phyloP scores from a whole-genome alignment of 179 eudicot genomes.

The Drosera spatulata region DNA sequence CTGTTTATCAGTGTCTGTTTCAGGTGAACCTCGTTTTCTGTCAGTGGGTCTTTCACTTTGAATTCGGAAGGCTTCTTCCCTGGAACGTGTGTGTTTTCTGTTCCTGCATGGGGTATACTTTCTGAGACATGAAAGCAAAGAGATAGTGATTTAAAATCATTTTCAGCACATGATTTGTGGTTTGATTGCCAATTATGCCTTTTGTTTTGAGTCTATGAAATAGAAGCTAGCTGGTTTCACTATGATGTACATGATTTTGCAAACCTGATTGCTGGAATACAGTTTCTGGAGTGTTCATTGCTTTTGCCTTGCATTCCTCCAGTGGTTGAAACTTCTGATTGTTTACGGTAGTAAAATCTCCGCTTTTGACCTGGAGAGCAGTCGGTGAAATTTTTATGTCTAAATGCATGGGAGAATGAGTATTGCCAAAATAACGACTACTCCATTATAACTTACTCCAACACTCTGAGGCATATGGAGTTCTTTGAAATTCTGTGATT shows the following conservation, averaged over 20 bases:
- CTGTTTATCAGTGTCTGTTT: conserved; percentile 62
- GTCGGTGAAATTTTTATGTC: conserved; percentile 5
- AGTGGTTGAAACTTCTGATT: conserved; percentile 16
- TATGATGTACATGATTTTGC: background rate
- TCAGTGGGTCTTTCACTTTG: conserved; percentile 21
- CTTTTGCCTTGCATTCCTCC: conserved; percentile 13
- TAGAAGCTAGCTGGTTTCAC: too few relatives aligned
- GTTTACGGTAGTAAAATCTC: conserved; percentile 3
- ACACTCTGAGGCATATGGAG: conserved; percentile 8
- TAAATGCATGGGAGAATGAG: too few relatives aligned
- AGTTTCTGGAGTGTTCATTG: conserved; percentile 16
- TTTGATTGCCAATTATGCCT: too few relatives aligned
- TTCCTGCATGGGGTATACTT: conserved; percentile 4
- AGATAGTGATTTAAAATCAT: background rate
- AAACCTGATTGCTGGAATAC: conserved; percentile 16
- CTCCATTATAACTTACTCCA: conserved; percentile 26
- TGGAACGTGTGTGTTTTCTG: background rate
- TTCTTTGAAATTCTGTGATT: conserved; percentile 11
- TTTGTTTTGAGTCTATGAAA: too few relatives aligned
- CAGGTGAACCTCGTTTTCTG: conserved; percentile 53
- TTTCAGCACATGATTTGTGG: too few relatives aligned
- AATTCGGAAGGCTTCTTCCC: conserved; percentile 3
- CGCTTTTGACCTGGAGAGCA: conserved; percentile 26
- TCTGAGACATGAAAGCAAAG: conserved; percentile 13
- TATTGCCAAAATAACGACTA: background rate